These are phyloP conservation scores for Neoascochyta sp. DNA, from an alignment of 2,329 filamentous ascomycete species.

Conservation along the genomic window DNA sequence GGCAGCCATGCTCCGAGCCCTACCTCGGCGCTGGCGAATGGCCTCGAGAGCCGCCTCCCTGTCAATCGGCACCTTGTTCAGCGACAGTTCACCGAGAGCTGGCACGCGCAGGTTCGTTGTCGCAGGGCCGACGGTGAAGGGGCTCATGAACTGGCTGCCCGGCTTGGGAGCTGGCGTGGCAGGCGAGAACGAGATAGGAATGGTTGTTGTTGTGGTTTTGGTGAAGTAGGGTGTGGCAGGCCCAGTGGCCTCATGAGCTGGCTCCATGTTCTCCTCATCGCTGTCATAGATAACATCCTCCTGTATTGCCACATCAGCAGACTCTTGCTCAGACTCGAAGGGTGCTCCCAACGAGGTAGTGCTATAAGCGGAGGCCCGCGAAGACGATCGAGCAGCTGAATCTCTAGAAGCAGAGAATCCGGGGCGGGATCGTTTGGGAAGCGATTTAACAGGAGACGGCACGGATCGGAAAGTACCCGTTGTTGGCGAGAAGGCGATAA, in stretches of 20 bases:
- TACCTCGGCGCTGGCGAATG: slow-evolving; percentile 68
- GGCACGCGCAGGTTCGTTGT: slow-evolving; percentile 28
- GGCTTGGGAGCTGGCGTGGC: slow-evolving; percentile 32
- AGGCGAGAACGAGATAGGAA: slow-evolving; percentile 47
- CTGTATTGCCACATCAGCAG: slow-evolving; percentile 24
- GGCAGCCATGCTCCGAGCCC: slow-evolving; percentile 65
- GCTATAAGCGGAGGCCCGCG: slow-evolving; percentile 14
- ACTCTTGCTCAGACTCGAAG: slow-evolving; percentile 8
- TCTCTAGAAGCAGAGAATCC: too few species aligned
- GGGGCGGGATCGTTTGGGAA: slow-evolving; percentile 13
- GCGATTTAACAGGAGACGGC: slow-evolving; percentile 27
- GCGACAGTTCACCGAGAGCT: slow-evolving; percentile 29
- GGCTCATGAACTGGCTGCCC: slow-evolving; percentile 25
- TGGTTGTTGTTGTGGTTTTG: slow-evolving; percentile 46
- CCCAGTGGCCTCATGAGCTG: slow-evolving; percentile 20
- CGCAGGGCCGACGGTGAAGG: slow-evolving; percentile 36
- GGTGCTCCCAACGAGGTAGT: slow-evolving; percentile 7
- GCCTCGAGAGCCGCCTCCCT: slow-evolving; percentile 72
- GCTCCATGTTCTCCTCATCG: slow-evolving; percentile 24
- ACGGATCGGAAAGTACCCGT: slow-evolving; percentile 39
- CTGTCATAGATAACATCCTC: slow-evolving; percentile 33
- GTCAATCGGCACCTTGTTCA: slow-evolving; percentile 42
- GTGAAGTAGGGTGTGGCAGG: slow-evolving; percentile 32
- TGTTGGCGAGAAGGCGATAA: slow-evolving; percentile 35
- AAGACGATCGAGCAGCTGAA: slow-evolving; percentile 6